Percentiles rank a stretch among this genome's conserved stretches.
phyloP scores from a whole-genome alignment of 2,329 filamentous ascomycete species.

The Neobulgaria alba region DNA sequence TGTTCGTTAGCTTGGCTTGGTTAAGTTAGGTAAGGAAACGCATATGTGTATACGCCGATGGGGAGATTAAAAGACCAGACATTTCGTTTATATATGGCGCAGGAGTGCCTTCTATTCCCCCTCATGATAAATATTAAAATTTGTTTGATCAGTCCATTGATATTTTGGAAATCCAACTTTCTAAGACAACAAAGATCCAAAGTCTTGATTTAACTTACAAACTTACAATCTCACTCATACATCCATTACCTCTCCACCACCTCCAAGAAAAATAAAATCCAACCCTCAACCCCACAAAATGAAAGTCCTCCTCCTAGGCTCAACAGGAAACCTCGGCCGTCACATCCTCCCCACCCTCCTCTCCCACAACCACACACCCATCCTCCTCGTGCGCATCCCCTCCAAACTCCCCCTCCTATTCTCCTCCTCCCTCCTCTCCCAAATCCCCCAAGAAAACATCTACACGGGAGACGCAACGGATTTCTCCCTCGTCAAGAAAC shows the following conservation, averaged over 20 bases:
- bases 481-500: slow-evolving; percentile 27
- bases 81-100: no score
- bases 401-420: slow-evolving; percentile 32
- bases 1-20: no score
- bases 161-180: no score
- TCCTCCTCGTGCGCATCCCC: slow-evolving; percentile 33
- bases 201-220: no score
- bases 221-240: no score
- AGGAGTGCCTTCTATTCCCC: no score
- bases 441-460: slow-evolving; percentile 27
- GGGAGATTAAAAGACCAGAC: no score
- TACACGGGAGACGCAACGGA: slow-evolving; percentile 33
- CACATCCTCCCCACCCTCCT: slow-evolving; percentile 31
- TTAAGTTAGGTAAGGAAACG: no score
- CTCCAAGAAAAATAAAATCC: neutral
- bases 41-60: no score
- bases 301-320: slow-evolving; percentile 34
- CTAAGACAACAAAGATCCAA: no score
- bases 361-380: slow-evolving; percentile 30
- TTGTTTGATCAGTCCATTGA: no score
- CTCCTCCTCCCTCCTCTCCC: slow-evolving; percentile 25
- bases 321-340: slow-evolving; percentile 32
- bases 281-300: slow-evolving; percentile 21
- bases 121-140: no score
- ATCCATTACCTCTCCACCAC: neutral